A percentile compares a stretch with the other conserved stretches of the same genome.
phyloP scores from a whole-genome alignment of 2,329 filamentous ascomycete genomes.

The Fusarium sp. region DNA sequence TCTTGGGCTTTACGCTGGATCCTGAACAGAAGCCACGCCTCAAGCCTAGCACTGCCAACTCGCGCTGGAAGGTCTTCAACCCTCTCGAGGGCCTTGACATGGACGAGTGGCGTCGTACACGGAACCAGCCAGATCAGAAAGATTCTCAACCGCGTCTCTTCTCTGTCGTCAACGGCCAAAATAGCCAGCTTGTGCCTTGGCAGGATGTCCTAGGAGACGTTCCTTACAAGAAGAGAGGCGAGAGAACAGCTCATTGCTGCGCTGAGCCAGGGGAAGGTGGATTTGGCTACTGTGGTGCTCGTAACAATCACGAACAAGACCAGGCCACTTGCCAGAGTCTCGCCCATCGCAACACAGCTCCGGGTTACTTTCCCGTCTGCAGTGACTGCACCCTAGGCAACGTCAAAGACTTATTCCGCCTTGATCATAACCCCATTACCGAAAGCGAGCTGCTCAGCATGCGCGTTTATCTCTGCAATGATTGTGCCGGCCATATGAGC shows the following conservation, averaged over 20 bases:
- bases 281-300: slow-evolving; percentile 22
- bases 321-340: slow-evolving; percentile 38
- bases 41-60: slow-evolving; percentile 13
- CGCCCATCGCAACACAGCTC: slow-evolving; percentile 29
- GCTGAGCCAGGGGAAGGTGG: slow-evolving; percentile 37
- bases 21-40: slow-evolving; percentile 1
- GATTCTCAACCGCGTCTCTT: slow-evolving; percentile 24
- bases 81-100: slow-evolving; percentile 39
- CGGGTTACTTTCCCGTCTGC: slow-evolving; percentile 42
- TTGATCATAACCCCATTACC: slow-evolving; percentile 23
- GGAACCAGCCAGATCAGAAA: not conserved
- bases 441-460: slow-evolving; percentile 50
- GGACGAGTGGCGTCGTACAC: slow-evolving; percentile 35
- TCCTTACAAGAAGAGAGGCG: slow-evolving; percentile 4
- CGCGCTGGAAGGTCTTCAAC: slow-evolving; percentile 41
- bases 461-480: slow-evolving; percentile 56
- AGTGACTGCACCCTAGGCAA: slow-evolving; percentile 46
- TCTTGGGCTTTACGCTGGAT: slow-evolving; percentile 26
- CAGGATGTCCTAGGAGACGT: slow-evolving; percentile 36
- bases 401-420: slow-evolving; percentile 36
- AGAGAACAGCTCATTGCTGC: slow-evolving; percentile 13
- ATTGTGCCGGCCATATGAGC: slow-evolving; percentile 46
- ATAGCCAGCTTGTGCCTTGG: slow-evolving; percentile 20
- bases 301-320: slow-evolving; percentile 2
- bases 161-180: slow-evolving; percentile 9